Evolutionary conservation across 768 basidiomycete species (phyloP).

Genomic region (Leccinum arenicola): DNA sequence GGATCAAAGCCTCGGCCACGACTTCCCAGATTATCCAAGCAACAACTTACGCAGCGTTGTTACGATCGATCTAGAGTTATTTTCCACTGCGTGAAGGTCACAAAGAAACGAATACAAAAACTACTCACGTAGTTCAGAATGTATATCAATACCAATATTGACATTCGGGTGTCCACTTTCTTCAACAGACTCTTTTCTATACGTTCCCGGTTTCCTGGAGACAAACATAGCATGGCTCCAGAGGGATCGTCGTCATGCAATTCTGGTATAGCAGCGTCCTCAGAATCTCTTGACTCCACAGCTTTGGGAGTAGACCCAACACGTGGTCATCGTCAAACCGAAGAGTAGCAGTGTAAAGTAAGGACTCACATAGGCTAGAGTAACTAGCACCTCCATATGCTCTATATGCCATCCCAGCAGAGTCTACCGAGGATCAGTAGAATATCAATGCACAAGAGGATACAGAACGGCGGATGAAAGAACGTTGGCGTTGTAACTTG

Average conservation of each 20-base stretch:
- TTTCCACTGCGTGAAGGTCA: background rate
- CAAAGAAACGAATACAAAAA: background rate
- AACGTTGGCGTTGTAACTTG: background rate
- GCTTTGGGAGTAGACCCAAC: background rate
- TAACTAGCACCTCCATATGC: conserved; percentile 7
- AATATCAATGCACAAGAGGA: background rate
- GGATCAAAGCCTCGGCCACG: background rate
- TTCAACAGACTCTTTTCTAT: conserved; percentile 43
- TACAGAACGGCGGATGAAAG: background rate
- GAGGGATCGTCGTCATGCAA: background rate
- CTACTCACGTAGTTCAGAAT: conserved; percentile 34
- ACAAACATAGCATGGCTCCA: background rate
- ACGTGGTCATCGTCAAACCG: background rate
- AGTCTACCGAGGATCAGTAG: background rate
- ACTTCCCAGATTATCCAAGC: background rate
- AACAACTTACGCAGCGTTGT: conserved; percentile 57
- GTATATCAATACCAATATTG: conserved; percentile 35
- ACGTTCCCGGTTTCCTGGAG: conserved; percentile 26
- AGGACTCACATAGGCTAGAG: conserved; percentile 19
- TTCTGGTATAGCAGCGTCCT: background rate
- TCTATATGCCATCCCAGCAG: conserved; percentile 10
- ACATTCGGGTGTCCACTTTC: conserved; percentile 35
- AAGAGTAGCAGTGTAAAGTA: background rate
- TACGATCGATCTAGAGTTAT: conserved; percentile 57
- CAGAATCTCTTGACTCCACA: conserved; percentile 7